Percentiles rank a stretch among this genome's conserved stretches.
Evolutionary conservation across 1,284 basidiomycete species (phyloP).

Genomic region (Malassezia equina): DNA sequence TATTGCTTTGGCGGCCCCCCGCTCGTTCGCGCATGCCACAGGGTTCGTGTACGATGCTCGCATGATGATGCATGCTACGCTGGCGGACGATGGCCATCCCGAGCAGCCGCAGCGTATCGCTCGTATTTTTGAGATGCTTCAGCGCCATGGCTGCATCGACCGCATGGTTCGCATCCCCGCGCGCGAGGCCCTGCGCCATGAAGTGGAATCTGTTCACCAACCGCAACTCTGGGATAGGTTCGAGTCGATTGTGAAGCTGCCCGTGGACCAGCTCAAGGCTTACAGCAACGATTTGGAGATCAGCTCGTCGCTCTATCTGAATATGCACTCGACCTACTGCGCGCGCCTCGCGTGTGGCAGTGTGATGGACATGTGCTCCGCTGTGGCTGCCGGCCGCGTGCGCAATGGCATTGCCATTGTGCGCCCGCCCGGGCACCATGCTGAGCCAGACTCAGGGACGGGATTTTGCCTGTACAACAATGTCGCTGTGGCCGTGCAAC

Average conservation of each 20-base stretch:
- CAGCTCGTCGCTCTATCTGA: constrained; percentile 78
- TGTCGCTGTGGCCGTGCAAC: constrained; percentile 71
- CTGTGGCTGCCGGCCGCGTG: constrained; percentile 70
- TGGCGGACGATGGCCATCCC: constrained; percentile 60
- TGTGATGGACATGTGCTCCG: constrained; percentile 77
- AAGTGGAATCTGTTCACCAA: constrained; percentile 78
- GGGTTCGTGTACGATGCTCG: constrained; percentile 78
- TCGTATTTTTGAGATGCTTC: constrained; percentile 63
- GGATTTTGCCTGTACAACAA: constrained; percentile 99
- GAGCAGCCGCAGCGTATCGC: constrained; percentile 79
- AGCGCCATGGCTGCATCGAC: constrained; percentile 56
- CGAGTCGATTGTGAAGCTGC: constrained; percentile 58
- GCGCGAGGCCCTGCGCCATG: constrained; percentile 62
- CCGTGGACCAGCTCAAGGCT: constrained; percentile 26
- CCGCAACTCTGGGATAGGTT: constrained; percentile 85
- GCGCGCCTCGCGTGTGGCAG: constrained; percentile 86
- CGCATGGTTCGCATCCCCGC: constrained; percentile 71
- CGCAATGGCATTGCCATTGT: constrained; percentile 89
- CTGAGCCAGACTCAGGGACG: constrained; percentile 94
- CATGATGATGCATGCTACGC: constrained; percentile 68
- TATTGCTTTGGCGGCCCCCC: not conserved
- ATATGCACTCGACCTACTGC: constrained; percentile 69
- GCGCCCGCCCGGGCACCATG: constrained; percentile 93
- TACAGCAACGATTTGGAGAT: constrained; percentile 64
- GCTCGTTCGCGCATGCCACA: constrained; percentile 18